These are phyloP conservation scores for Leccinum solheimii DNA, from an alignment of 1,284 basidiomycete genomes.

Conservation along the genomic window DNA sequence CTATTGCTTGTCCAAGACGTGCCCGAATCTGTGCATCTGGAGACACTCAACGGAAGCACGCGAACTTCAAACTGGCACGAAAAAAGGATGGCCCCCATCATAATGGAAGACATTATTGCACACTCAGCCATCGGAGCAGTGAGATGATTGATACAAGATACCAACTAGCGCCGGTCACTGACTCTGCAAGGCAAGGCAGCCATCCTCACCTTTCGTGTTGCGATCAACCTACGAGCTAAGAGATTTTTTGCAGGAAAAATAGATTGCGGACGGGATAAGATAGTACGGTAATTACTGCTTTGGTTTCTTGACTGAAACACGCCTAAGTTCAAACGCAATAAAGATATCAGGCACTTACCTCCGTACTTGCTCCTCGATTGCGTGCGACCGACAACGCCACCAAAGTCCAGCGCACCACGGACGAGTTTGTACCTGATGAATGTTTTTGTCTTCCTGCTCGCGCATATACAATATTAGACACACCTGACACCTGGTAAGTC, in stretches of 20 bases:
- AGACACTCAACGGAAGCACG: too few species aligned
- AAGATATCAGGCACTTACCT: conserved; percentile 52
- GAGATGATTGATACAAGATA: not conserved
- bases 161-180: too few species aligned
- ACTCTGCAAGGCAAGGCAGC: too few species aligned
- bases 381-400: conserved; percentile 84
- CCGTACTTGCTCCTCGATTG: conserved; percentile 92
- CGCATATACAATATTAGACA: conserved; percentile 32
- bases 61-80: too few species aligned
- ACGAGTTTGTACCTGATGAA: conserved; percentile 89
- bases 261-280: conserved; percentile 3
- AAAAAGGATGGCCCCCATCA: too few species aligned
- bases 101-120: too few species aligned
- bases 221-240: too few species aligned
- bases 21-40: too few species aligned
- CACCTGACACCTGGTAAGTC: conserved; percentile 97
- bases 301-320: conserved; percentile 81
- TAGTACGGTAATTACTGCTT: conserved; percentile 48
- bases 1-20: too few species aligned
- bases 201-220: too few species aligned
- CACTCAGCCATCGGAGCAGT: not conserved
- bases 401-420: conserved; percentile 90
- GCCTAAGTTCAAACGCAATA: conserved; percentile 9
- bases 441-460: conserved; percentile 3
- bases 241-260: not conserved